phyloP scores from a whole-genome alignment of 1,284 basidiomycete genomes.

The Termitomyces sp. region DNA sequence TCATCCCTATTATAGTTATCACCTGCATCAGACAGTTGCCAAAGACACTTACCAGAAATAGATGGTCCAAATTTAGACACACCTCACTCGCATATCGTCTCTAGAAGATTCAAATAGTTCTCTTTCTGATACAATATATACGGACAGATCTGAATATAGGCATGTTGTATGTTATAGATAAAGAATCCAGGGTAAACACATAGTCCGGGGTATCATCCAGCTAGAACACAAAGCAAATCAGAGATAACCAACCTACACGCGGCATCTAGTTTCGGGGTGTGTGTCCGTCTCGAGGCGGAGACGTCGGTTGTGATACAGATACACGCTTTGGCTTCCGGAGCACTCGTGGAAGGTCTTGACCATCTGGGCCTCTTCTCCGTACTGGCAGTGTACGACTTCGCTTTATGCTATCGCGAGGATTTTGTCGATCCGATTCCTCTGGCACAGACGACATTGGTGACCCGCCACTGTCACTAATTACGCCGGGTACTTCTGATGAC shows the following conservation, averaged over 20 bases:
- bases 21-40: not conserved
- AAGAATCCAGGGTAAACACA: slow-evolving; percentile 5
- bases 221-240: slow-evolving; percentile 4
- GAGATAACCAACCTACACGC: not conserved
- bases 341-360: slow-evolving; percentile 29
- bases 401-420: slow-evolving; percentile 35
- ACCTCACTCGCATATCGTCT: not conserved
- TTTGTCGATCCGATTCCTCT: slow-evolving; percentile 27
- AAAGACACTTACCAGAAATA: not conserved
- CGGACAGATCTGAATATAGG: not conserved
- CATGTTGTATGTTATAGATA: not conserved
- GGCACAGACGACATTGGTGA: slow-evolving; percentile 36
- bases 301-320: slow-evolving; percentile 32
- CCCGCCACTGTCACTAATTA: slow-evolving; percentile 22
- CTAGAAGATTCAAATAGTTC: not conserved
- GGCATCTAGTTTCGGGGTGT: slow-evolving; percentile 3
- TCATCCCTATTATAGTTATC: not conserved
- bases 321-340: slow-evolving; percentile 47
- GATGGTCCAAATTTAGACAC: not conserved
- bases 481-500: slow-evolving; percentile 14
- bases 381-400: slow-evolving; percentile 62
- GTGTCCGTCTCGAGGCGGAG: slow-evolving; percentile 10
- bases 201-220: slow-evolving; percentile 5
- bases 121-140: not conserved
- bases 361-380: slow-evolving; percentile 18